Percentiles rank a stretch among this genome's conserved stretches.
Conservation (phyloP, 139 green algal species). For the Zygnema circumcarinatum region DNA sequence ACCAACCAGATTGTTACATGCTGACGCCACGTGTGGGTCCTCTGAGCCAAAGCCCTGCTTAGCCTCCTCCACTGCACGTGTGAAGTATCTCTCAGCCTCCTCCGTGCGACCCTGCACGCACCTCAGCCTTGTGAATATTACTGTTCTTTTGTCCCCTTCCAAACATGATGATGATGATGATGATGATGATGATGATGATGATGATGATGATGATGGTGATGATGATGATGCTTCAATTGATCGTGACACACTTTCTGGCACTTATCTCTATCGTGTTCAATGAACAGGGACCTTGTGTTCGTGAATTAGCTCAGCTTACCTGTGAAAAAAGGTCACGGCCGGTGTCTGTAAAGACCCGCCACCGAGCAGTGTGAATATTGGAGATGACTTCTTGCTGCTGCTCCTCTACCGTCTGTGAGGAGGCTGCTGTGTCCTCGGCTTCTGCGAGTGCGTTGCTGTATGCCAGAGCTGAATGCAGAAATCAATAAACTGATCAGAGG, state of each 20-base stretch:
- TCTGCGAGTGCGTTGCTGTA: background rate
- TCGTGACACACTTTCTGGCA: background rate
- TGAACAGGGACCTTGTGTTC: too few species aligned
- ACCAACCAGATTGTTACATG: constrained; percentile 63
- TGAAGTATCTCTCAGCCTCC: constrained; percentile 61
- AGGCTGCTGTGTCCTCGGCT: background rate
- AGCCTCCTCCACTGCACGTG: constrained; percentile 60
- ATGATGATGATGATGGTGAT: background rate
- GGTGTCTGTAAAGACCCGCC: constrained; percentile 65
- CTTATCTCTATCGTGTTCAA: background rate
- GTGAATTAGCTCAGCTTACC: constrained; percentile 43
- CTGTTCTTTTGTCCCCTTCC: too few species aligned
- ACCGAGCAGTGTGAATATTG: constrained; percentile 65
- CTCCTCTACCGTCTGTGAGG: background rate
- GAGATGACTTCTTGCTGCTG: constrained; percentile 10
- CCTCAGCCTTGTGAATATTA: constrained; percentile 48
- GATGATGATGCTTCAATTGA: background rate
- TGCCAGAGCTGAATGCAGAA: background rate
- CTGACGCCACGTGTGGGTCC: constrained; percentile 64
- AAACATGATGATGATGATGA: background rate
- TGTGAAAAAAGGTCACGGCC: constrained; percentile 57
- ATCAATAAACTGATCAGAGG: too few species aligned
- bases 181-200: background rate
- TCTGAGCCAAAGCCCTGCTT: constrained; percentile 61
- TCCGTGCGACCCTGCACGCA: constrained; percentile 41